Percentiles rank a stretch among this genome's conserved stretches.
Evolutionary conservation across 2,329 filamentous ascomycete genomes (phyloP).

Genomic region (Pseudogymnoascus sp.): DNA sequence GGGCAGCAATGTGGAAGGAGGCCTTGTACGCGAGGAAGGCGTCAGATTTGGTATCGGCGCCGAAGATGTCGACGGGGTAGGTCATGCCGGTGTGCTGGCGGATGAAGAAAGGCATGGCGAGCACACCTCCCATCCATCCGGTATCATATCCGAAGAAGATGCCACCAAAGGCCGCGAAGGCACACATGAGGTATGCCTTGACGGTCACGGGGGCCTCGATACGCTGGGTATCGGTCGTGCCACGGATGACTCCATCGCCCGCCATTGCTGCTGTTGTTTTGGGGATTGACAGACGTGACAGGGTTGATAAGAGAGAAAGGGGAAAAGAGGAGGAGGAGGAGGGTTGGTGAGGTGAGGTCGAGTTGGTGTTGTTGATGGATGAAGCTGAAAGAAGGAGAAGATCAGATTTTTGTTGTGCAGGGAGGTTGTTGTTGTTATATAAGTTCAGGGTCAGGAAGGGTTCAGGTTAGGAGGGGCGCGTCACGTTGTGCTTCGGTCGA

Average conservation of each 20-base stretch:
- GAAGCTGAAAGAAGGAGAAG: background rate
- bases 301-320: background rate
- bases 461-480: background rate
- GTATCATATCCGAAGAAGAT: slow-evolving; percentile 58
- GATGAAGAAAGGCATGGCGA: slow-evolving; percentile 39
- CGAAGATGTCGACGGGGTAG: slow-evolving; percentile 18
- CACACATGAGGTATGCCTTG: slow-evolving; percentile 62
- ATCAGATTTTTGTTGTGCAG: background rate
- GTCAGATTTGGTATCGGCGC: slow-evolving; percentile 15
- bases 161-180: slow-evolving; percentile 62
- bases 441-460: background rate
- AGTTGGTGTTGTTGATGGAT: background rate
- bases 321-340: background rate
- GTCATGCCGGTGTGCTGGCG: slow-evolving; percentile 20
- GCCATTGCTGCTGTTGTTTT: slow-evolving; percentile 7
- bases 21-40: slow-evolving; percentile 13
- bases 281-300: background rate
- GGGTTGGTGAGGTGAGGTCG: background rate
- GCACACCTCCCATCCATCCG: slow-evolving; percentile 63
- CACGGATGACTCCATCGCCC: background rate
- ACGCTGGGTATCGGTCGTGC: slow-evolving; percentile 43
- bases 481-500: background rate
- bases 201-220: slow-evolving; percentile 62
- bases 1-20: slow-evolving; percentile 34
- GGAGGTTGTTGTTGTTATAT: slow-evolving; percentile 3